Evolutionary conservation across 495 filamentous ascomycete species (phyloP).

Genomic region (Annulohypoxylon moriforme): DNA sequence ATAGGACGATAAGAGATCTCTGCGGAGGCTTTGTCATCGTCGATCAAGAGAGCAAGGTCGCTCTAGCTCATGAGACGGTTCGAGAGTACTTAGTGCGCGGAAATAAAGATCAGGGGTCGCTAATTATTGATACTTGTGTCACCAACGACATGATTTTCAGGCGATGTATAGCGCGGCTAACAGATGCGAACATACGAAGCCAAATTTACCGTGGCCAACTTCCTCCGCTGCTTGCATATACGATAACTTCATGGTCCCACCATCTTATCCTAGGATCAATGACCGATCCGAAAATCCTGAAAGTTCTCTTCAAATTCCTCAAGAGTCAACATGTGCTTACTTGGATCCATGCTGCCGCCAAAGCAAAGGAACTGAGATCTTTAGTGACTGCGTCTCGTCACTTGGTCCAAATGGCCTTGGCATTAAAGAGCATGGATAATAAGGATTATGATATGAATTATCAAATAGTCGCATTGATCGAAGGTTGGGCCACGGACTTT

Average conservation of each 20-base stretch:
- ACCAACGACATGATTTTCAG: conserved; percentile 33
- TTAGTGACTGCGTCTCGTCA: not conserved
- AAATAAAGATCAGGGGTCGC: conserved; percentile 21
- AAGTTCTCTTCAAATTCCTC: conserved; percentile 10
- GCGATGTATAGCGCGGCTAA: conserved; percentile 41
- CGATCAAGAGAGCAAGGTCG: conserved; percentile 49
- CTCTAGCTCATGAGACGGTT: conserved; percentile 59
- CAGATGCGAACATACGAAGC: conserved; percentile 31
- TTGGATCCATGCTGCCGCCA: conserved; percentile 33
- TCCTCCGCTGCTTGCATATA: conserved; percentile 41
- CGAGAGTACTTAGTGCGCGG: conserved; percentile 51
- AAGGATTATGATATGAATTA: not conserved
- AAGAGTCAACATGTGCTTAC: conserved; percentile 17
- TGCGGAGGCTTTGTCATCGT: conserved; percentile 57
- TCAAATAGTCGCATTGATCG: conserved; percentile 27
- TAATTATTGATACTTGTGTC: conserved; percentile 10
- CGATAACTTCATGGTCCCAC: conserved; percentile 46
- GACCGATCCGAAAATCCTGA: not conserved
- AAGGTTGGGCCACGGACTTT: not conserved
- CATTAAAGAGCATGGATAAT: not conserved
- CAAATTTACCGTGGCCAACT: conserved; percentile 22
- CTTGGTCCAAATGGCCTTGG: not conserved
- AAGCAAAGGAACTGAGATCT: not conserved
- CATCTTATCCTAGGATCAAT: conserved; percentile 34
- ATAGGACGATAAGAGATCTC: conserved; percentile 47